Conservation (phyloP, 169 alveolate species). For the Babesia divergens region DNA sequence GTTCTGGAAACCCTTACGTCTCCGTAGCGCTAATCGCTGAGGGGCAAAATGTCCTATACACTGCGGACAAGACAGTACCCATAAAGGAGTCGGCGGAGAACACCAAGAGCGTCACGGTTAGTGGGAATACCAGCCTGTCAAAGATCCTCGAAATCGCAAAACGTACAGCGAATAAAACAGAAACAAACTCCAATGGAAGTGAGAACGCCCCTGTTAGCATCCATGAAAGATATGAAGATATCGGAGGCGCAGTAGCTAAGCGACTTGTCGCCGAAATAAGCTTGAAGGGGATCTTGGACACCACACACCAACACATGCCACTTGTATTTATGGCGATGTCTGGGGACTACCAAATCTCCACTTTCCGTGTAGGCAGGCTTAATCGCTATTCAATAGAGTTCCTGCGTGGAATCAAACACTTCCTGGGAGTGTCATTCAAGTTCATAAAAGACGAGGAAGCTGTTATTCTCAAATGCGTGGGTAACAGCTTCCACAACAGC, state of each 20-base stretch:
- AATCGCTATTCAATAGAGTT: constrained; percentile 32
- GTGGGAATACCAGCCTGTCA: constrained; percentile 35
- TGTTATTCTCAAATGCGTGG: constrained; percentile 53
- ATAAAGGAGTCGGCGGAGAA: not conserved
- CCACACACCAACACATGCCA: constrained; percentile 63
- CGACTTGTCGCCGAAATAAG: constrained; percentile 46
- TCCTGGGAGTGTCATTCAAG: constrained; percentile 46
- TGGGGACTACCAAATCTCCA: constrained; percentile 56
- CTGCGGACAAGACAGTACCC: constrained; percentile 26
- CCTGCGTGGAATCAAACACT: constrained; percentile 24
- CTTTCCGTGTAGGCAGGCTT: constrained; percentile 35
- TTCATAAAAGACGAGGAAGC: constrained; percentile 20
- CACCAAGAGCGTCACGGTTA: not conserved
- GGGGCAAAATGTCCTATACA: constrained; percentile 38
- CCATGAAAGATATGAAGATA: constrained; percentile 30
- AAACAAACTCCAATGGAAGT: not conserved
- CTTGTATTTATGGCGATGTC: constrained; percentile 58
- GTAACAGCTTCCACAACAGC: constrained; percentile 52
- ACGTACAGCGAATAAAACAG: not conserved
- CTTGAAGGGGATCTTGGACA: constrained; percentile 46
- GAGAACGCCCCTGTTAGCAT: not conserved
- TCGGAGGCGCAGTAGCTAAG: constrained; percentile 42
- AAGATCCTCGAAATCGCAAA: constrained; percentile 43
- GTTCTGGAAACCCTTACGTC: constrained; percentile 26
- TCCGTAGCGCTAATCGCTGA: constrained; percentile 55